phyloP scores from a whole-genome alignment of 208 protist genomes.

The Angomonas ambiguus region DNA sequence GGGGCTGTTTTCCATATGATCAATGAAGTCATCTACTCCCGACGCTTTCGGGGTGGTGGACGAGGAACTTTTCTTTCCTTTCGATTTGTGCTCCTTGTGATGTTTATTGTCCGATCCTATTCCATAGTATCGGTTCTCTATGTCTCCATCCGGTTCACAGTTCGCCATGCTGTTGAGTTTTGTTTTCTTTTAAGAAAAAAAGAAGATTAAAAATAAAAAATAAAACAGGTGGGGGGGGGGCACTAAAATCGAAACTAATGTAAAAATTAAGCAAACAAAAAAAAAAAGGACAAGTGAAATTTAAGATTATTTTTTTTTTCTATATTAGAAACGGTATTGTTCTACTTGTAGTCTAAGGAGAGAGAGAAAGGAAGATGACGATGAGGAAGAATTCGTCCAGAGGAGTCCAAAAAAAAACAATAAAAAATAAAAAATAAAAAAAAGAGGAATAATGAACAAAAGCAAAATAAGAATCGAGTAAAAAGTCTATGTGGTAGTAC shows the following conservation, averaged over 20 bases:
- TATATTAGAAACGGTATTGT: background rate
- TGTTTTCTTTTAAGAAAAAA: background rate
- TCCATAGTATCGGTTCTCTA: background rate
- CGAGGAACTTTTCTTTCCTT: background rate
- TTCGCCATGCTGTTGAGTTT: background rate
- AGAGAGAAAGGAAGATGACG: too few species aligned
- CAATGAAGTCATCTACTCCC: conserved; percentile 21
- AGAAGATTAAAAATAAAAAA: conserved; percentile 13
- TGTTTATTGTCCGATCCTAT: conserved; percentile 8
- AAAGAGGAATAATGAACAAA: too few species aligned
- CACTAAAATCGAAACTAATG: conserved; percentile 2
- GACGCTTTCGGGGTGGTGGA: background rate
- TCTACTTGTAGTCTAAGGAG: too few species aligned
- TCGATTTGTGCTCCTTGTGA: conserved; percentile 8
- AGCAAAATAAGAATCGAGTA: background rate
- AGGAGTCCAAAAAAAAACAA: conserved; percentile 19
- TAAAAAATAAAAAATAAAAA: too few species aligned
- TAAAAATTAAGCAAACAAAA: conserved; percentile 11
- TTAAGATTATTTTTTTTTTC: background rate
- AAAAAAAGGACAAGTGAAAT: conserved; percentile 6
- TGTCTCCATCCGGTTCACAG: conserved; percentile 5
- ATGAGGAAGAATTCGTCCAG: too few species aligned
- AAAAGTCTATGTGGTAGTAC: too few species aligned
- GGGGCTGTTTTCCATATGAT: conserved; percentile 43
- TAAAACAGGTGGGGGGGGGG: conserved; percentile 2